A percentile compares a stretch with the other conserved stretches of the same genome.
Evolutionary conservation across 345 rosid genomes (phyloP).

Genomic region (Erysimum cheiranthoides): DNA sequence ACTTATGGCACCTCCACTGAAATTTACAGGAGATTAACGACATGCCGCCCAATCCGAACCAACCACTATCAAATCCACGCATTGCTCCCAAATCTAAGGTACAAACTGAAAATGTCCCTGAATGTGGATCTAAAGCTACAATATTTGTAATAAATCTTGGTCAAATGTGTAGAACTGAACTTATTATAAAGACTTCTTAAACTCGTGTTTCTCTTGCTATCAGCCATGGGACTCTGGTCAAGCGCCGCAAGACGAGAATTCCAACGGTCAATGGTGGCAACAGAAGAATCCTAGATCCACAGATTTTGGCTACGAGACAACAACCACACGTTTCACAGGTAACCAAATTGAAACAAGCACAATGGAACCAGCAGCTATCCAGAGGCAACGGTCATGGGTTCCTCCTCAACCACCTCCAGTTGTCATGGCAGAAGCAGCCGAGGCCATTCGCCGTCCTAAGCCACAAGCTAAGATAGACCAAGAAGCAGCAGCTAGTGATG

Average conservation of each 20-base stretch:
- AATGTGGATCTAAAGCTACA: neutral
- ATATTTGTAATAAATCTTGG: neutral
- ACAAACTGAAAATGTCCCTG: neutral
- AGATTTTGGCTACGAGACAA: slow-evolving; percentile 68
- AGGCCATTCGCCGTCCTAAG: slow-evolving; percentile 91
- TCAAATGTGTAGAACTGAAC: slow-evolving; percentile 12
- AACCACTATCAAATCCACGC: slow-evolving; percentile 73
- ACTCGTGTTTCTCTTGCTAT: slow-evolving; percentile 18
- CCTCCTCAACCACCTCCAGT: slow-evolving; percentile 98
- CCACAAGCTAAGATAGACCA: slow-evolving; percentile 63
- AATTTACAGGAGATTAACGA: slow-evolving; percentile 80
- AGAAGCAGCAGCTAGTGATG: slow-evolving; percentile 44
- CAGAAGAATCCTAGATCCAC: slow-evolving; percentile 65
- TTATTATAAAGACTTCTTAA: neutral
- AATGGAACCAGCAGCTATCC: slow-evolving; percentile 51
- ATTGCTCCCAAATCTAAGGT: slow-evolving; percentile 87
- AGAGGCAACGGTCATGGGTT: slow-evolving; percentile 72
- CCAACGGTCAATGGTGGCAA: slow-evolving; percentile 77
- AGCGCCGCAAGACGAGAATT: slow-evolving; percentile 51
- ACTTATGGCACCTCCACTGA: slow-evolving; percentile 2
- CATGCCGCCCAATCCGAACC: slow-evolving; percentile 87
- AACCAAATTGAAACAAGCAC: slow-evolving; percentile 48
- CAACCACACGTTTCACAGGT: slow-evolving; percentile 44
- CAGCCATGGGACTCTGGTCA: slow-evolving; percentile 86
- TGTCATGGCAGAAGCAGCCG: slow-evolving; percentile 91